Evolutionary conservation across 2,329 filamentous ascomycete genomes (phyloP), one percentile per base, ranked within the genome.

Genomic region (Annulohypoxylon truncatum): DNA sequence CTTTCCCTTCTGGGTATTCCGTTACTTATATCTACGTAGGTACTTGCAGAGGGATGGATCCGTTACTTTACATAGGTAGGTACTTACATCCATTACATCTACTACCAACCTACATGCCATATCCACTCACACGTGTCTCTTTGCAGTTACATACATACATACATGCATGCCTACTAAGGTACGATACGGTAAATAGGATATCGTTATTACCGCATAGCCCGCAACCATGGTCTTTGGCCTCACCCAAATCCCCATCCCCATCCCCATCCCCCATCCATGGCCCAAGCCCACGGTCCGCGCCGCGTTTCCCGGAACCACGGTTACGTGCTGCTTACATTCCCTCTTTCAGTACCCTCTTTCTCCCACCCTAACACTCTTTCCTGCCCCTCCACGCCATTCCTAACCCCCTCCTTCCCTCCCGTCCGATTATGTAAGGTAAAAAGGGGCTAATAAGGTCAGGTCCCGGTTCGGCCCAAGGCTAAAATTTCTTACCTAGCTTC

Each of bases 61-160:
- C 28, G 29, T 56, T 5, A 26, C 12, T 22, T 22, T 28, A 24
- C 33, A 51, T 52, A 20, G 20, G 22, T 46, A 46, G 24, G 22
- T 46, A 46, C 4, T 28, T 29, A 10, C 35, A 38, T 38, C 7
- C 31, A 33, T 13, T 13, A 33, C 31, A 33, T 10, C 8, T 33
- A 9, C 42, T 46, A 13, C 9, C 18, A 10, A 42, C 42, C 9
- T 24, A 7, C 18, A 8, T 12, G 15, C 8, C 9, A 24, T 26
- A 46, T 26, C 20, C 42, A 46, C 42, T 26, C 38, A 46, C 42
- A 42, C 38, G 38, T 46, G 42, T 22, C 42, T 46, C 42, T 46
- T 10, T 46, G 20, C 22, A 26, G 20, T 26, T 46, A 46, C 42
- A 46, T 33, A 31, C 47, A 22, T 40, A 53, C 50, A 53, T 53